Conservation (phyloP, 75 land plant genomes). For the Picea sitchensis region DNA sequence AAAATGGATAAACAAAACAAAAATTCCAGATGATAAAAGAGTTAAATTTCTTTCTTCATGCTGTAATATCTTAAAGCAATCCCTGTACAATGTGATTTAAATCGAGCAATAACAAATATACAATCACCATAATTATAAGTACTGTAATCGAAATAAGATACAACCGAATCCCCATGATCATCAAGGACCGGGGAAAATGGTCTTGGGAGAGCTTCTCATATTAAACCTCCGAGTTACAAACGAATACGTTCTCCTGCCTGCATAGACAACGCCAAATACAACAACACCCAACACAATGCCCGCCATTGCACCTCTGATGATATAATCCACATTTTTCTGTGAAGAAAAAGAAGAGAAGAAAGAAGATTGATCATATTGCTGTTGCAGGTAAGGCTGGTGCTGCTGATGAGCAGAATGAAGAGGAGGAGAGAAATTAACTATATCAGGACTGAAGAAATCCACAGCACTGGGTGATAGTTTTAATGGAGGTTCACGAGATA, state of each 20-base stretch:
- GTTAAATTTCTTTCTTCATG: too few relatives aligned
- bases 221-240: background rate
- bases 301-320: background rate
- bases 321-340: too few relatives aligned
- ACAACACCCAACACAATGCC: background rate
- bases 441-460: constrained; percentile 1
- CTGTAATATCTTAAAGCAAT: too few relatives aligned
- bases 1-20: too few relatives aligned
- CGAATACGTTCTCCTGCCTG: background rate
- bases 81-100: too few relatives aligned
- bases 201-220: background rate
- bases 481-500: background rate
- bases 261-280: constrained; percentile 3
- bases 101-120: too few relatives aligned
- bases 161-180: too few relatives aligned
- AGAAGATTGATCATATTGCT: background rate
- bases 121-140: too few relatives aligned
- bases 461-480: constrained; percentile 1
- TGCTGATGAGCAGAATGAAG: background rate
- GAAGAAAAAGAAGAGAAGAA: too few relatives aligned
- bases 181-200: background rate
- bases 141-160: too few relatives aligned
- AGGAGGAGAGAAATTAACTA: background rate
- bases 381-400: too few relatives aligned
- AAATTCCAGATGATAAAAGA: too few relatives aligned